These are phyloP conservation scores for Linum lewisii DNA, from an alignment of 345 rosid genomes.

Conservation along the genomic window DNA sequence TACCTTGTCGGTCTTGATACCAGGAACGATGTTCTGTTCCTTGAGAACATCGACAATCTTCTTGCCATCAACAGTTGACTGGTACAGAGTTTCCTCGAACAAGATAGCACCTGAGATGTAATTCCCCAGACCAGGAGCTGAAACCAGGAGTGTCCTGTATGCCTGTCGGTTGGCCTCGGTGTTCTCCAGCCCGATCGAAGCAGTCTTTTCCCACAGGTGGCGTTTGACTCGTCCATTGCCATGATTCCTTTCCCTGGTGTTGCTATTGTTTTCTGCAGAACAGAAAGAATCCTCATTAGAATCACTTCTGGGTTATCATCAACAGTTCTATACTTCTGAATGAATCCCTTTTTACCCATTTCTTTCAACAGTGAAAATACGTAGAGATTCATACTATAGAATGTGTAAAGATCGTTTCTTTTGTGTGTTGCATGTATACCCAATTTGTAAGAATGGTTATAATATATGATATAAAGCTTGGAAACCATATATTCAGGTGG, in stretches of 20 bases:
- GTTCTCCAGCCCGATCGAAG: slow-evolving; percentile 90
- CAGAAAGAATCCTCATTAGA: background rate
- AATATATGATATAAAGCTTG: too few species aligned
- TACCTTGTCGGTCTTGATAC: slow-evolving; percentile 98
- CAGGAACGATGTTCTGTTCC: slow-evolving; percentile 88
- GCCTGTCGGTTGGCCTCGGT: slow-evolving; percentile 97
- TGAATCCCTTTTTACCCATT: too few species aligned
- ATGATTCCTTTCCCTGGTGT: slow-evolving; percentile 95
- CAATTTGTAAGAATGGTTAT: too few species aligned
- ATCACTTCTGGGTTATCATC: background rate
- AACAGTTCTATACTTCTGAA: background rate
- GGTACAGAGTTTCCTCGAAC: slow-evolving; percentile 96
- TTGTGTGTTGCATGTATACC: too few species aligned
- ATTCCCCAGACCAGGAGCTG: slow-evolving; percentile 76
- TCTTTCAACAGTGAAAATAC: too few species aligned
- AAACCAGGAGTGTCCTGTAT: slow-evolving; percentile 73
- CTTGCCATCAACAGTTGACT: slow-evolving; percentile 74
- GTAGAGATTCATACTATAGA: too few species aligned
- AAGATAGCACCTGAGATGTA: slow-evolving; percentile 89
- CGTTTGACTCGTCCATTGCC: slow-evolving; percentile 98
- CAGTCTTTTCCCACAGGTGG: slow-evolving; percentile 97
- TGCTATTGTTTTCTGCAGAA: slow-evolving; percentile 70
- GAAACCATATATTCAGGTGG: too few species aligned
- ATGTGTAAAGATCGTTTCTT: too few species aligned
- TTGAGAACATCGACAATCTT: slow-evolving; percentile 89